Evolutionary conservation across 2,329 filamentous ascomycete species (phyloP).

Genomic region (Fusarium sp.): DNA sequence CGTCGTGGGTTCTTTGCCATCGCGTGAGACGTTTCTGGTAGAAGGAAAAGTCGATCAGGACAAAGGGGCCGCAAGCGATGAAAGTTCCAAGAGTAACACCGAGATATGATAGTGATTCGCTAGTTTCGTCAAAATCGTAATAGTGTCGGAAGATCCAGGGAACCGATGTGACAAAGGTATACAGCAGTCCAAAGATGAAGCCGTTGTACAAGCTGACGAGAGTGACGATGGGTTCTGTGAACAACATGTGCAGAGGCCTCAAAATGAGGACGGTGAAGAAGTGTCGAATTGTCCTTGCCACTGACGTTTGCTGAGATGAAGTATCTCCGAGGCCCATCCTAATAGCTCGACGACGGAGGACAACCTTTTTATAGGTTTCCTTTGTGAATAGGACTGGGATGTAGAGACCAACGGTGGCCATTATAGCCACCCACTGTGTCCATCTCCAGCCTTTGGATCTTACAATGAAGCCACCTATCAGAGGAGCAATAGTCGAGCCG

Average conservation of each 20-base stretch:
- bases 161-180: conserved; percentile 31
- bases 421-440: conserved; percentile 31
- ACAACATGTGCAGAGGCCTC: conserved; percentile 28
- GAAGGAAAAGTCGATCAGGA: conserved; percentile 27
- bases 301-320: conserved; percentile 24
- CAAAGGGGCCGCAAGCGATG: conserved; percentile 16
- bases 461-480: conserved; percentile 19
- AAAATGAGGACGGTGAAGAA: conserved; percentile 35
- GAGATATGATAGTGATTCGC: conserved; percentile 24
- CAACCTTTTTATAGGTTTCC: conserved; percentile 32
- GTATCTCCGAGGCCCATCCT: conserved; percentile 24
- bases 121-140: conserved; percentile 3
- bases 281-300: not conserved
- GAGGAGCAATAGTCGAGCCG: conserved; percentile 22
- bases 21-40: conserved; percentile 22
- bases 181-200: conserved; percentile 29
- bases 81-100: conserved; percentile 28
- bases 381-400: conserved; percentile 25
- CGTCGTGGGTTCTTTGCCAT: conserved; percentile 6
- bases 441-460: conserved; percentile 24
- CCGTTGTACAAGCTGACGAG: conserved; percentile 32
- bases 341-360: conserved; percentile 14
- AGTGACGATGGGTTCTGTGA: conserved; percentile 25
- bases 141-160: conserved; percentile 30
- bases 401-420: conserved; percentile 14